Conservation (phyloP, 306 rosid species). For the Pueraria montana region DNA sequence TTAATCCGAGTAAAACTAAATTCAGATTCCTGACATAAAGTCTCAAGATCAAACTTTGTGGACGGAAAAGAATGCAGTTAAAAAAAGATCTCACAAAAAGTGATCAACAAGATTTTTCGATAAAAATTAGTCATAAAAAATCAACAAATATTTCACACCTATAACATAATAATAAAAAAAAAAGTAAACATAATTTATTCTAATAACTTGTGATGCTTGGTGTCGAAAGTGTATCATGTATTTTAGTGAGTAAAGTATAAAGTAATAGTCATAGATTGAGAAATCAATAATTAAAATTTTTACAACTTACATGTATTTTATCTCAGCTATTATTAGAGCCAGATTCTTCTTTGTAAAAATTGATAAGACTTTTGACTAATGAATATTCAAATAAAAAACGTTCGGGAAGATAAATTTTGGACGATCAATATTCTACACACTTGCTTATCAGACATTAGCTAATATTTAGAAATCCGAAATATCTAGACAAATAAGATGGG, state of each 20-base stretch:
- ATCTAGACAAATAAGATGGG: not conserved
- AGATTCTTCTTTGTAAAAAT: not conserved
- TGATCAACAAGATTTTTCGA: no score
- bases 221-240: not conserved
- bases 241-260: not conserved
- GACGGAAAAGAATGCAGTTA: no score
- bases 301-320: not conserved
- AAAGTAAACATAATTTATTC: not conserved
- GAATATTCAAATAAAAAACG: not conserved
- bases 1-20: no score
- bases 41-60: no score
- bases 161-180: no score
- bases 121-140: no score
- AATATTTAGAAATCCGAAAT: not conserved
- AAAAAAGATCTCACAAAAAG: no score
- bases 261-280: not conserved
- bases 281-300: not conserved
- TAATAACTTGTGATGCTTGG: no score
- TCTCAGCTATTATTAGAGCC: not conserved
- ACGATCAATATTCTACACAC: not conserved
- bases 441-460: not conserved
- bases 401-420: not conserved
- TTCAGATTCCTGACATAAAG: no score
- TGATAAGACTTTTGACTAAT: conserved; percentile 5
- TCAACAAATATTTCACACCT: no score